Evolutionary conservation across 176 grass and related monocot species (phyloP).

Genomic region (Zizania latifolia): DNA sequence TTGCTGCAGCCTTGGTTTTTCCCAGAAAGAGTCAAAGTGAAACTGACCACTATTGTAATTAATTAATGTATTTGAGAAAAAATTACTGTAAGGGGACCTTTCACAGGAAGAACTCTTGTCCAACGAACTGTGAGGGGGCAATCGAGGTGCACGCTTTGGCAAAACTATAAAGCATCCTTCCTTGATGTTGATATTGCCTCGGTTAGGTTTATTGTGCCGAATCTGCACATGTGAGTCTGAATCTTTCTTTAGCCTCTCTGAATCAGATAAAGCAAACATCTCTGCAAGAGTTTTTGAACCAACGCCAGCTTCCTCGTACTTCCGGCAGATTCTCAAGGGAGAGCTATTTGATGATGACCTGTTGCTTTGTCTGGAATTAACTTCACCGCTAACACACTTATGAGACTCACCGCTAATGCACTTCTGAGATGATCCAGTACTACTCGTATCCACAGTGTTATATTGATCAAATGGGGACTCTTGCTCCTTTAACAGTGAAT

Average conservation of each 20-base stretch:
- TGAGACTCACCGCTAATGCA: constrained; percentile 14
- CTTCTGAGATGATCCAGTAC: constrained; percentile 20
- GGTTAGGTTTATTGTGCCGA: constrained; percentile 9
- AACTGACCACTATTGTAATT: constrained; percentile 14
- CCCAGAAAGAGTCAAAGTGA: constrained; percentile 21
- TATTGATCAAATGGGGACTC: constrained; percentile 30
- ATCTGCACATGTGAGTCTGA: constrained; percentile 1
- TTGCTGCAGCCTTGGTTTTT: constrained; percentile 34
- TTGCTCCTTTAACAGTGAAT: constrained; percentile 10
- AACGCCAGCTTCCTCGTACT: constrained; percentile 18
- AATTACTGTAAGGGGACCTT: constrained; percentile 17
- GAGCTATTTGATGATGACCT: constrained; percentile 14
- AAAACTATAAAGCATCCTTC: constrained; percentile 51
- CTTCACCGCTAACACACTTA: not conserved
- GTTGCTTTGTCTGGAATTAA: constrained; percentile 24
- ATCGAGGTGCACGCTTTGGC: constrained; percentile 39
- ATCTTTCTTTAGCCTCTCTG: constrained; percentile 36
- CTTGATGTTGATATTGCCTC: constrained; percentile 10
- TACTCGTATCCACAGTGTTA: constrained; percentile 2
- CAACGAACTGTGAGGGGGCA: constrained; percentile 12
- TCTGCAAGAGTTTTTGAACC: constrained; percentile 48
- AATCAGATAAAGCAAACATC: constrained; percentile 68
- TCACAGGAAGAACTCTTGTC: constrained; percentile 12
- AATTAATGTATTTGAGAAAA: constrained; percentile 1
- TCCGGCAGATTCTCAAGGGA: not conserved